Base-by-base conservation (phyloP, 441 rosid species). In the Hura crepitans region DNA sequence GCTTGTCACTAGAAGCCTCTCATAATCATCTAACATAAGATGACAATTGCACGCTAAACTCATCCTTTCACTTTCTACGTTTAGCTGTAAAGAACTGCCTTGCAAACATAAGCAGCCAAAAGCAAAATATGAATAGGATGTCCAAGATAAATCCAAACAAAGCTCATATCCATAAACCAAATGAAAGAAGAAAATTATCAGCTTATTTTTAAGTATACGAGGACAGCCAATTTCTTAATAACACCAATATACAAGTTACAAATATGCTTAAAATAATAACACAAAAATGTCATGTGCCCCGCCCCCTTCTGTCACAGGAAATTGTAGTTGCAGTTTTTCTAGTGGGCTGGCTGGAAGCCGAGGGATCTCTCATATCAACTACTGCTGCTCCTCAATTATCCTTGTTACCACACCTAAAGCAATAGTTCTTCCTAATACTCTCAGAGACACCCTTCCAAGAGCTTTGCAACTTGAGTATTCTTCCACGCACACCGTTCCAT, bases 371-470 rank as follows among this genome's bases (percentile, higher is more conserved):
- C n/a, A n/a, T n/a, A n/a, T 0, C 10, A 17, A 18, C 45, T 54
- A 64, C 17, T 61, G 65, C 62, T 70, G 68, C 53, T 92, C 88
- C 69, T 86, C 85, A 17, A 91, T 81, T 70, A 89, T 75, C 77
- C 85, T 79, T 72, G 93, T 85, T 49, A 93, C 81, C 46, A 91
- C 75, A n/a, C 97, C 99, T 63, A 87, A 77, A 2, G 97, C 98
- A 5, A 91, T 76, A 5, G 99, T 93, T 79, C 94, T 88, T 30
- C 98, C 98, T 30, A 69, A 74, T 42, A 87, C 81, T 83, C 97
- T 83, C 62, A 96, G 81, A 80, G 85, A 93, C 58, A 84, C 95
- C 80, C 97, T 90, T 51, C 98, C 97, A 18, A 93, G 94, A 69
- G 94, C 89, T 82, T 80, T 88, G 75, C 93, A 81, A 69, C 74